These are phyloP conservation scores for Xylaria sp. DNA, from an alignment of 495 filamentous ascomycete genomes.

Conservation along the genomic window DNA sequence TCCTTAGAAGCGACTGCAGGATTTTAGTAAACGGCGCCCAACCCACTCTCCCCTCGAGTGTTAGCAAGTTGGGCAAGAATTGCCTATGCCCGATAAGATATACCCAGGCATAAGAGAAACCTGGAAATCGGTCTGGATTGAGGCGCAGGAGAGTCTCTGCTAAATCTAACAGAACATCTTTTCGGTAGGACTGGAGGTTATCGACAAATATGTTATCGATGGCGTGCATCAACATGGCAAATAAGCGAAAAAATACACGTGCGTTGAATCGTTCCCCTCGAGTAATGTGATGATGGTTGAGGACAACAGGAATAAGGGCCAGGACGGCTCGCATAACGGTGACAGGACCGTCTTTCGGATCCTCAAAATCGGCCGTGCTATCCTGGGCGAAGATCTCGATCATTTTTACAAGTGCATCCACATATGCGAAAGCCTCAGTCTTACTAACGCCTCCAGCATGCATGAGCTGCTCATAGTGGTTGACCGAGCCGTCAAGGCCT, in stretches of 20 bases:
- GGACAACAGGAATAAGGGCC: conserved; percentile 75
- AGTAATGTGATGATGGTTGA: conserved; percentile 85
- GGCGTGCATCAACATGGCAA: conserved; percentile 82
- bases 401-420: conserved; percentile 89
- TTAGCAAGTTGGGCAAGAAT: conserved; percentile 83
- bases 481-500: conserved; percentile 80
- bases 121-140: conserved; percentile 76
- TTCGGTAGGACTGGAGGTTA: conserved; percentile 47
- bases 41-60: conserved; percentile 70
- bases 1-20: conserved; percentile 74
- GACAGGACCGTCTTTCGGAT: conserved; percentile 29
- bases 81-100: conserved; percentile 80
- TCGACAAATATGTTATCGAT: conserved; percentile 53
- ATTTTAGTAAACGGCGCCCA: conserved; percentile 79
- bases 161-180: conserved; percentile 74
- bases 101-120: conserved; percentile 86
- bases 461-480: conserved; percentile 70
- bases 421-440: conserved; percentile 73
- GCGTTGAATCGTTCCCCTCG: conserved; percentile 83
- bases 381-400: conserved; percentile 75
- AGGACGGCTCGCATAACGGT: conserved; percentile 75
- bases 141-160: conserved; percentile 77
- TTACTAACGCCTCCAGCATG: conserved; percentile 63
- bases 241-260: conserved; percentile 89
- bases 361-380: conserved; percentile 32